Evolutionary conservation across 2,329 filamentous ascomycete species (phyloP).

Genomic region (Ophiocordyceps sinensis): DNA sequence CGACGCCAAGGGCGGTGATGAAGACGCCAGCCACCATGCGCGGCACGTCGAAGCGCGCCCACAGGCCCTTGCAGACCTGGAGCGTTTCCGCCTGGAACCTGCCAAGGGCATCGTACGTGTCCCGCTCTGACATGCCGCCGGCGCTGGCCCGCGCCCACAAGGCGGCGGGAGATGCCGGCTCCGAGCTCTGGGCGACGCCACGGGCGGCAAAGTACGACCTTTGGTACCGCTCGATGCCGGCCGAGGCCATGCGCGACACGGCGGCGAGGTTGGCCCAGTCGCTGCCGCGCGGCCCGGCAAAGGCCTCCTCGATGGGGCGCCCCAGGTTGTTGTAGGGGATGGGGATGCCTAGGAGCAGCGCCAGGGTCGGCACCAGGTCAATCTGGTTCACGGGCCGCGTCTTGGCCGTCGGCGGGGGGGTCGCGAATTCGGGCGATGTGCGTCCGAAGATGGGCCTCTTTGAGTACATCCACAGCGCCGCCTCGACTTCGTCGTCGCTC

Average conservation of each 20-base stretch:
- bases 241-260: slow-evolving; percentile 63
- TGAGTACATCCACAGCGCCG: slow-evolving; percentile 97
- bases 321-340: slow-evolving; percentile 96
- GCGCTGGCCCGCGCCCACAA: slow-evolving; percentile 35
- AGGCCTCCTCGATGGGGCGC: slow-evolving; percentile 85
- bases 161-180: slow-evolving; percentile 19
- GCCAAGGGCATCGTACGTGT: slow-evolving; percentile 44
- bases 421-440: slow-evolving; percentile 41
- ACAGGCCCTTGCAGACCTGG: slow-evolving; percentile 64
- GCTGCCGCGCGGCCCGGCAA: slow-evolving; percentile 53
- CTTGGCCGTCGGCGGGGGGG: slow-evolving; percentile 59
- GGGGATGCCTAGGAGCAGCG: slow-evolving; percentile 75
- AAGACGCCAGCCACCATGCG: slow-evolving; percentile 72
- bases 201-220: slow-evolving; percentile 63
- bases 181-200: slow-evolving; percentile 47
- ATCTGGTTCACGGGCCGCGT: slow-evolving; percentile 70
- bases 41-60: slow-evolving; percentile 81
- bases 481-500: slow-evolving; percentile 89
- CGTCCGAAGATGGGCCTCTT: slow-evolving; percentile 76
- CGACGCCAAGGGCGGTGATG: slow-evolving; percentile 53
- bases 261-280: slow-evolving; percentile 65
- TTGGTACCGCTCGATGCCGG: slow-evolving; percentile 84
- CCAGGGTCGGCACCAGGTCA: slow-evolving; percentile 84
- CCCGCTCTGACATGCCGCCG: slow-evolving; percentile 22
- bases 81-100: slow-evolving; percentile 70